These are phyloP conservation scores for Camellia sinensis DNA, from an alignment of 148 eudicot genomes.

Conservation along the genomic window DNA sequence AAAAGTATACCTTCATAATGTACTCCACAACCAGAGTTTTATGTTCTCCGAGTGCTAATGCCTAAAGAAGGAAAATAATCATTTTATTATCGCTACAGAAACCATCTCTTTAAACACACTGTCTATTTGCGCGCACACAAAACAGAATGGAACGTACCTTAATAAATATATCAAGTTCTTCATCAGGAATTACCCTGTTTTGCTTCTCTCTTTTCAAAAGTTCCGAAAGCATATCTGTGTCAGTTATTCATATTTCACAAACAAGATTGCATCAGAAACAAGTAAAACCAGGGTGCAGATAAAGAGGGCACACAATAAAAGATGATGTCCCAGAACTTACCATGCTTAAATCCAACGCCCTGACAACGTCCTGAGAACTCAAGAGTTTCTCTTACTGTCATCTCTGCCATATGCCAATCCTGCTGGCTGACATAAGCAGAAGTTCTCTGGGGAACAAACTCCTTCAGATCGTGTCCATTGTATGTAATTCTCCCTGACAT, in stretches of 20 bases:
- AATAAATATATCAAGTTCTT: slow-evolving; percentile 80
- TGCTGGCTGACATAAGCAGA: slow-evolving; percentile 89
- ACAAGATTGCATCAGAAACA: slow-evolving; percentile 9
- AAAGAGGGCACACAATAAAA: neutral
- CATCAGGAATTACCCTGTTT: slow-evolving; percentile 67
- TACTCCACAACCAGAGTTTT: slow-evolving; percentile 76
- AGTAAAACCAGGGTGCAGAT: neutral
- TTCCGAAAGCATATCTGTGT: slow-evolving; percentile 77
- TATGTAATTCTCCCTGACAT: slow-evolving; percentile 73
- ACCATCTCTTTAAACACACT: neutral
- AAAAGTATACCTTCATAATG: slow-evolving; percentile 76
- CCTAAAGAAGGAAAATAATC: slow-evolving; percentile 45
- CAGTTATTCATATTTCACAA: slow-evolving; percentile 10
- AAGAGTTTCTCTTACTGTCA: slow-evolving; percentile 88
- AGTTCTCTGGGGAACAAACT: slow-evolving; percentile 81
- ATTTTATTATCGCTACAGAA: slow-evolving; percentile 7
- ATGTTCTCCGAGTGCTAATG: slow-evolving; percentile 70
- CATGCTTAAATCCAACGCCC: slow-evolving; percentile 74
- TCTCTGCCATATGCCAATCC: slow-evolving; percentile 88
- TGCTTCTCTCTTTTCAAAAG: slow-evolving; percentile 77
- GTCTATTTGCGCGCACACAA: neutral
- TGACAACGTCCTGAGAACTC: slow-evolving; percentile 80
- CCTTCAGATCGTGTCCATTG: slow-evolving; percentile 71
- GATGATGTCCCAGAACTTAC: slow-evolving; percentile 33
- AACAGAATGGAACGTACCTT: slow-evolving; percentile 46